Base-by-base conservation (phyloP, 257 asterid species). In the Cynanchum wilfordii region DNA sequence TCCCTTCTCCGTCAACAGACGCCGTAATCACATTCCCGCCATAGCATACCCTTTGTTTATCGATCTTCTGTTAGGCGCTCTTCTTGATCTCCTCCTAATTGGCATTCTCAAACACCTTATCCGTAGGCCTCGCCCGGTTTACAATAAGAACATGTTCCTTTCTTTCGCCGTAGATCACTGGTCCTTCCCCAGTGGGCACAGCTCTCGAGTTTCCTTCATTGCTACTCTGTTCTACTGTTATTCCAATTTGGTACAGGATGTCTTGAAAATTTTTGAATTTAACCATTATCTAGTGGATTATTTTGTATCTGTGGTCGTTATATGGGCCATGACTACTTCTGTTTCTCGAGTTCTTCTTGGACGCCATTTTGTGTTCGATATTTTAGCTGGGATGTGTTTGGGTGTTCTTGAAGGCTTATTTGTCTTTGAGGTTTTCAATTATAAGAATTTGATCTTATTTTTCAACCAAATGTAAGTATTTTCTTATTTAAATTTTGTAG, bases 101-200 rank as follows among this genome's bases (percentile, higher is more conserved):
- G 92, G 97, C 33, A 73, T 80, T 30, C 80, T 87, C 75, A 94
- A 94, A 72, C 93, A 86, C 76, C 78, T 89, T 2, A 72, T 89
- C 75, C 88, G 83, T 70, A 88, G 98, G 5, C 89, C 96, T 3
- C 96, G 97, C 68, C 98, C 98, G 6, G 86, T 94, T 40, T 94
- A 94, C 84, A 91, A 91, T 77, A 87, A 88, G 66, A 81, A 91
- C 58, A 94, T 94, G 97, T 91, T 87, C 50, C 77, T 89, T 10
- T 79, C 91, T 2, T 91, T 94, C 73, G 84, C 98, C 70, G 96
- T 88, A n/a, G 98, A 94, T 70, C 97, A 94, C 75, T 94, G 97
- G 96, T 94, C 98, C 42, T 94, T 94, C 69, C 98, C 96, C 45
- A 89, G 96, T 33, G 98, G 98, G 38, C 98, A 94, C 72, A 80